Evolutionary conservation across 202 grass and related monocot genomes (phyloP), one percentile per base, ranked within the genome.

Genomic region (Cymbopogon flexuosus): DNA sequence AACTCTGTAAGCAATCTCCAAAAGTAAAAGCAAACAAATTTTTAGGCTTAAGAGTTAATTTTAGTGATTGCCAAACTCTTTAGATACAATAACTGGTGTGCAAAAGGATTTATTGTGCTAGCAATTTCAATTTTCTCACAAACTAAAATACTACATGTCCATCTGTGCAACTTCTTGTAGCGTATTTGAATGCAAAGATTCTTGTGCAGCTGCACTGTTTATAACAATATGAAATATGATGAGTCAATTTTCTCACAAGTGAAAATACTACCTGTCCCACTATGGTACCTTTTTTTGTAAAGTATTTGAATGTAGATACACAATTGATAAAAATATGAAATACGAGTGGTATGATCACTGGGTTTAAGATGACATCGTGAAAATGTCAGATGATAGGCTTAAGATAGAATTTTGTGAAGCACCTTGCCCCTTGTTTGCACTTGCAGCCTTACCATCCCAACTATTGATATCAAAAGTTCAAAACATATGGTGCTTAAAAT

Each of bases 401-500:
- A 18, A 37, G 27, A 33, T 36, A 12, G 10, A 78, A 83, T 19
- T 72, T 58, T 57, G 19, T 72, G 59, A 43, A 73, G 66, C 34
- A 27, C 57, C 8, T 0, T 49, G n/a, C 62, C 31, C 59, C 27
- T 79, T 57, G 4, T 59, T 64, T 73, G 23, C 63, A 62, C n/a
- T n/a, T n/a, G n/a, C n/a, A n/a, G 22, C 31, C 12, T 47, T 73
- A 39, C 23, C 21, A 59, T 58, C 43, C 37, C 24, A 83, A 45
- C 65, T 80, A 62, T 65, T 85, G 30, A 30, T 23, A 59, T 46
- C 19, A 68, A 59, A 64, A 70, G n/a, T n/a, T n/a, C n/a, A n/a
- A n/a, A n/a, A n/a, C 36, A 33, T 40, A 63, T 60, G 73, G 33
- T 87, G 77, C 84, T 84, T 62, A 23, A 79, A 63, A 56, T 66